Evolutionary conservation across 2,329 filamentous ascomycete species (phyloP).

Genomic region (Exserohilum rostratum): DNA sequence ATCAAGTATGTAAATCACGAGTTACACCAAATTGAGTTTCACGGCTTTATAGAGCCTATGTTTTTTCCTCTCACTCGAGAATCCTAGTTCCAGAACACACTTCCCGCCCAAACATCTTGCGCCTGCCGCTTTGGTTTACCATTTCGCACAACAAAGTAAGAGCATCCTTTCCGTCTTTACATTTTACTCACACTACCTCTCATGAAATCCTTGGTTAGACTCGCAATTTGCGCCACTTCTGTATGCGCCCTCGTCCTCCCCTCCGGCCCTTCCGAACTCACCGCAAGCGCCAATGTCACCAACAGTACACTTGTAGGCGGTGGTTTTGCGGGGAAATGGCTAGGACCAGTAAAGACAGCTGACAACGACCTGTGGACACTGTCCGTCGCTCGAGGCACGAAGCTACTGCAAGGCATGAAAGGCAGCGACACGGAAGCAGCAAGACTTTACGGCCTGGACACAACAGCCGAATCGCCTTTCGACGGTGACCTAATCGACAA

Average conservation of each 20-base stretch:
- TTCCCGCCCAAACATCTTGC: neutral
- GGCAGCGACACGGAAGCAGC: constrained; percentile 14
- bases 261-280: neutral
- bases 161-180: neutral
- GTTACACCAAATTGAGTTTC: neutral
- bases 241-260: neutral
- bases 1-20: neutral
- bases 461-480: constrained; percentile 9
- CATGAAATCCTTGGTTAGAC: neutral
- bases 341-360: neutral
- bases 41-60: neutral
- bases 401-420: constrained; percentile 20
- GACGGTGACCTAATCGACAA: constrained; percentile 13
- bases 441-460: constrained; percentile 7
- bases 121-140: neutral
- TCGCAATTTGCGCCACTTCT: neutral
- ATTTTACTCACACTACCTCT: neutral
- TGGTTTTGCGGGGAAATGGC: neutral
- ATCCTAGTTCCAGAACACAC: neutral
- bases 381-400: constrained; percentile 14
- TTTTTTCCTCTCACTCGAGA: neutral
- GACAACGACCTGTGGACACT: constrained; percentile 5
- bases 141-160: neutral
- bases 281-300: neutral
- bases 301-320: neutral